These are phyloP conservation scores for Malassezia globosa DNA, from an alignment of 1,284 basidiomycete species.

Conservation along the genomic window DNA sequence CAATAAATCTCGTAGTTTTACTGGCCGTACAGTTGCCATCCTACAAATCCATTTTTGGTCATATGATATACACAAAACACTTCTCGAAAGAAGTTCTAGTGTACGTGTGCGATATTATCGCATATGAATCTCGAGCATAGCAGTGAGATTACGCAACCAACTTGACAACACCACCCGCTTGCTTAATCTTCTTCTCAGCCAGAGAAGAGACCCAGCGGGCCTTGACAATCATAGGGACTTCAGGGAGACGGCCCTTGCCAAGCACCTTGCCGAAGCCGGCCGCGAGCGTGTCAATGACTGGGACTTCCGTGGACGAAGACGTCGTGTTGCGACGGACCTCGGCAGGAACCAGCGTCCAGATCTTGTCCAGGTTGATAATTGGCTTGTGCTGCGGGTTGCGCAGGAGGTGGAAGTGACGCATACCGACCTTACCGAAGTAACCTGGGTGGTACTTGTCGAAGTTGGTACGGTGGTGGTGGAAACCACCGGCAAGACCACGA, in stretches of 20 bases:
- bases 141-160: slow-evolving; percentile 18
- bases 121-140: neutral
- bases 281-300: slow-evolving; percentile 46
- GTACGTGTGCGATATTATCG: slow-evolving; percentile 6
- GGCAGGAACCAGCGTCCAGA: slow-evolving; percentile 46
- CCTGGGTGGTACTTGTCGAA: slow-evolving; percentile 53
- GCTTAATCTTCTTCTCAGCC: slow-evolving; percentile 48
- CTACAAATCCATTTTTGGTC: slow-evolving; percentile 17
- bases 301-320: slow-evolving; percentile 38
- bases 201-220: slow-evolving; percentile 45
- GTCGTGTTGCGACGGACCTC: slow-evolving; percentile 40
- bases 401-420: slow-evolving; percentile 93
- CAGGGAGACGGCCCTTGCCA: slow-evolving; percentile 45
- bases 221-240: slow-evolving; percentile 46
- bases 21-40: neutral
- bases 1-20: neutral
- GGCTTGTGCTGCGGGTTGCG: slow-evolving; percentile 82
- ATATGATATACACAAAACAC: slow-evolving; percentile 18
- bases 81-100: slow-evolving; percentile 2
- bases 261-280: slow-evolving; percentile 47
- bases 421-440: slow-evolving; percentile 92
- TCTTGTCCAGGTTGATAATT: slow-evolving; percentile 64
- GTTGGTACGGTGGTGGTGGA: slow-evolving; percentile 83
- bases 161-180: slow-evolving; percentile 46
- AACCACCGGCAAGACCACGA: slow-evolving; percentile 99